Evolutionary conservation across 208 protist genomes (phyloP).

Genomic region (Polymyxa betae): DNA sequence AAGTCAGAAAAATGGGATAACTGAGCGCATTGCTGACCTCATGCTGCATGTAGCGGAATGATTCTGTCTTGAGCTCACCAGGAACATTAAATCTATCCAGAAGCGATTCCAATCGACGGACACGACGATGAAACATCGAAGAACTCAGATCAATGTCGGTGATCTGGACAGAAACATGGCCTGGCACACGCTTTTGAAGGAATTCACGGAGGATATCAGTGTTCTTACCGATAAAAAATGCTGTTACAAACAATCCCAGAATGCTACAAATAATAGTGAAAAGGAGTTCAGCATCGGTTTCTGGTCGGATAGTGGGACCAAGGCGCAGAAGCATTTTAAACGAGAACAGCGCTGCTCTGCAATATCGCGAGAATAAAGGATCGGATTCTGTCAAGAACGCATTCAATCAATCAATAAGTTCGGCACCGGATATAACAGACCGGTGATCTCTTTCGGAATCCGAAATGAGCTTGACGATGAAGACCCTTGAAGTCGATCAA

Average conservation of each 20-base stretch:
- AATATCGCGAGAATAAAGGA: slow-evolving; percentile 27
- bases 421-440: no score
- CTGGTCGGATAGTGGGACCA: neutral
- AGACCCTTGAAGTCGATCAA: no score
- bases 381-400: no score
- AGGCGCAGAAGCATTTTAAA: neutral
- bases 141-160: neutral
- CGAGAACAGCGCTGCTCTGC: neutral
- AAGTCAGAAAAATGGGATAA: neutral
- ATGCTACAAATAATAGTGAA: slow-evolving; percentile 33
- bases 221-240: slow-evolving; percentile 10
- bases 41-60: slow-evolving; percentile 31
- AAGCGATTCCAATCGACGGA: neutral
- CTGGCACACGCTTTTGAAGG: neutral
- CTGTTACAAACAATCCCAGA: neutral
- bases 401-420: no score
- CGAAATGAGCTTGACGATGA: no score
- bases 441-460: no score
- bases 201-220: neutral
- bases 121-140: neutral
- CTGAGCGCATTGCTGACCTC: neutral
- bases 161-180: neutral
- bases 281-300: neutral
- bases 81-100: neutral
- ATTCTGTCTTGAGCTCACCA: neutral